Percentiles rank a stretch among this genome's conserved stretches.
phyloP scores from a whole-genome alignment of 139 green algal genomes.

The Chara braunii region DNA sequence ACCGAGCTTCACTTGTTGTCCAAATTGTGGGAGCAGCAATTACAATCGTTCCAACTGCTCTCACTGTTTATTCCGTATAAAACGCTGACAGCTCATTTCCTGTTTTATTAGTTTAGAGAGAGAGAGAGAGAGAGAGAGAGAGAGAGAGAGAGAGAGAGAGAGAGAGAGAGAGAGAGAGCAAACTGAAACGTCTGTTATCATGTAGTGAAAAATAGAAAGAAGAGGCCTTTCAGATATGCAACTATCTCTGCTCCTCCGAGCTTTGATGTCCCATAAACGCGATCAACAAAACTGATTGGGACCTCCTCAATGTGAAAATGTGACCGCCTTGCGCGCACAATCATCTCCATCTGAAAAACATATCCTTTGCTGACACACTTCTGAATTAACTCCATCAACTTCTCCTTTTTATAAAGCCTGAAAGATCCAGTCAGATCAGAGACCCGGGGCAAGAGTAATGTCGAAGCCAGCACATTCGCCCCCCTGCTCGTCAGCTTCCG shows the following conservation, averaged over 20 bases:
- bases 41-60: no score
- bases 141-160: no score
- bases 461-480: constrained; percentile 80
- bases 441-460: constrained; percentile 63
- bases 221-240: constrained; percentile 74
- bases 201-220: constrained; percentile 73
- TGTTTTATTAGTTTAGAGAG: no score
- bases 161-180: no score
- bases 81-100: no score
- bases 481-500: constrained; percentile 82
- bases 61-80: no score
- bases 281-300: constrained; percentile 97
- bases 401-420: constrained; percentile 69
- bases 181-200: no score
- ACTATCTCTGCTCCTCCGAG: constrained; percentile 78
- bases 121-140: no score
- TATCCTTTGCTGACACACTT: constrained; percentile 45
- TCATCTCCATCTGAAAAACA: constrained; percentile 93
- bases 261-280: constrained; percentile 87
- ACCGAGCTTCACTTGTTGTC: no score
- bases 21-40: no score
- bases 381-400: constrained; percentile 46
- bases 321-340: constrained; percentile 62
- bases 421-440: constrained; percentile 89
- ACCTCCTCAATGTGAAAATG: constrained; percentile 65